These are phyloP conservation scores for Candida patagonica DNA, from an alignment of 805 yeast species.

Conservation along the genomic window DNA sequence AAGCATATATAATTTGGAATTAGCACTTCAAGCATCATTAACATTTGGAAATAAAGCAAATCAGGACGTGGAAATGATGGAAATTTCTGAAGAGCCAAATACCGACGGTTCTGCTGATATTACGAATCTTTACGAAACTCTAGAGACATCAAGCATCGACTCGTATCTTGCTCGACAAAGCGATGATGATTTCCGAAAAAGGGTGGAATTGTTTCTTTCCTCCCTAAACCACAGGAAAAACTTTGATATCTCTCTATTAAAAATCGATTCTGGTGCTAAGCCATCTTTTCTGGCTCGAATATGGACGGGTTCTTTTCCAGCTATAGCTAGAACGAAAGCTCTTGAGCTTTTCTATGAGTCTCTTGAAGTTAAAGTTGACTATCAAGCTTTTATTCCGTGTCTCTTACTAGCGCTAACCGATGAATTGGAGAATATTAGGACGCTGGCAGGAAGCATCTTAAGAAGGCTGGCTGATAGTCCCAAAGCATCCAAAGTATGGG, in stretches of 20 bases:
- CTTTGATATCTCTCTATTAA: conserved; percentile 3
- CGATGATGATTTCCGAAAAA: conserved; percentile 7
- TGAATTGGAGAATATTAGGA: conserved; percentile 26
- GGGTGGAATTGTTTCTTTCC: conserved; percentile 7
- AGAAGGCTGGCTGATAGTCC: conserved; percentile 18
- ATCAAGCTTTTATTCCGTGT: conserved; percentile 28
- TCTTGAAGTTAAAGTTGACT: conserved; percentile 20
- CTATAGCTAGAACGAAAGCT: conserved; percentile 29
- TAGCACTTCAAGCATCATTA: conserved; percentile 60
- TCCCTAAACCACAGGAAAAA: conserved; percentile 2
- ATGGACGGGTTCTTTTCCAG: conserved; percentile 28
- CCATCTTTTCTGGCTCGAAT: conserved; percentile 29
- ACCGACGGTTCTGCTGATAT: not conserved
- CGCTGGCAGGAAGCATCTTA: conserved; percentile 21
- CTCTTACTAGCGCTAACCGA: conserved; percentile 28
- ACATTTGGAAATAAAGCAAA: too few relatives aligned
- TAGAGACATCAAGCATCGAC: conserved; percentile 5
- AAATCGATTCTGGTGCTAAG: conserved; percentile 5
- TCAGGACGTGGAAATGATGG: conserved; percentile 14
- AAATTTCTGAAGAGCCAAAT: conserved; percentile 2
- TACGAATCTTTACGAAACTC: not conserved
- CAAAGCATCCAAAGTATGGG: conserved; percentile 22
- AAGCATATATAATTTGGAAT: conserved; percentile 42
- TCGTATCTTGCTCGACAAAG: conserved; percentile 12
- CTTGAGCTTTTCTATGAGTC: conserved; percentile 17